Conservation (phyloP, 2,329 filamentous ascomycete species). For the Thyridium curvatum region DNA sequence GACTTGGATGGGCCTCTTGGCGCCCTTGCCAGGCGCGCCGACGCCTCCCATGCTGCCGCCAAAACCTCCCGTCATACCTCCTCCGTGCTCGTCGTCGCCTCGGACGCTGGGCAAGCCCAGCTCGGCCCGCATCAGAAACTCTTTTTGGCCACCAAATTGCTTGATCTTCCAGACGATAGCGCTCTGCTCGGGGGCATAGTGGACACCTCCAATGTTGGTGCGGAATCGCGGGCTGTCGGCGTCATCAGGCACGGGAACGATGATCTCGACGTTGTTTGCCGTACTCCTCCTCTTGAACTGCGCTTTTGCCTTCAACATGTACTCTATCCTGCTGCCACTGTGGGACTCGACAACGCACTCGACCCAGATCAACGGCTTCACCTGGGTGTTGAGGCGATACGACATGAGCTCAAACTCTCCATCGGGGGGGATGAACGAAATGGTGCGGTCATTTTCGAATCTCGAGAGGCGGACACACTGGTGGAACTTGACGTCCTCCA, state of each 20-base stretch:
- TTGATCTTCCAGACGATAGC: constrained; percentile 99
- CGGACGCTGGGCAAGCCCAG: constrained; percentile 89
- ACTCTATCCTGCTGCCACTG: constrained; percentile 91
- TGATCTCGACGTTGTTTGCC: constrained; percentile 97
- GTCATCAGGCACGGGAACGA: constrained; percentile 94
- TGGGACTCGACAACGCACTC: constrained; percentile 97
- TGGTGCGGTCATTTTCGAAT: constrained; percentile 97
- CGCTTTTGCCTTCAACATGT: constrained; percentile 96
- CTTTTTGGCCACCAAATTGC: constrained; percentile 97
- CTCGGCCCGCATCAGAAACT: constrained; percentile 97
- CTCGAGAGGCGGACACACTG: constrained; percentile 92
- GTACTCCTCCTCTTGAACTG: constrained; percentile 98
- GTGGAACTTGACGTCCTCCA: constrained; percentile 99
- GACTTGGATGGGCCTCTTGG: constrained; percentile 93
- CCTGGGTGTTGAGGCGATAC: constrained; percentile 95
- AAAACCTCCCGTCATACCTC: constrained; percentile 96
- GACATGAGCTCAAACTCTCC: constrained; percentile 99
- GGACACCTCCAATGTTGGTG: constrained; percentile 93
- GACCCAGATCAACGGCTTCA: constrained; percentile 98
- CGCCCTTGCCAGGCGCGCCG: constrained; percentile 68
- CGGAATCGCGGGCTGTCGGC: constrained; percentile 94
- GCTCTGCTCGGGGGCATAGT: constrained; percentile 95
- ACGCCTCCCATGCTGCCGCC: constrained; percentile 95
- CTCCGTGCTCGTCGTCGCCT: constrained; percentile 90
- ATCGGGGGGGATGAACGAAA: constrained; percentile 97